Evolutionary conservation across 2,329 filamentous ascomycete species (phyloP), one percentile per base, ranked within the genome.

Genomic region (Aspergillus sp.): DNA sequence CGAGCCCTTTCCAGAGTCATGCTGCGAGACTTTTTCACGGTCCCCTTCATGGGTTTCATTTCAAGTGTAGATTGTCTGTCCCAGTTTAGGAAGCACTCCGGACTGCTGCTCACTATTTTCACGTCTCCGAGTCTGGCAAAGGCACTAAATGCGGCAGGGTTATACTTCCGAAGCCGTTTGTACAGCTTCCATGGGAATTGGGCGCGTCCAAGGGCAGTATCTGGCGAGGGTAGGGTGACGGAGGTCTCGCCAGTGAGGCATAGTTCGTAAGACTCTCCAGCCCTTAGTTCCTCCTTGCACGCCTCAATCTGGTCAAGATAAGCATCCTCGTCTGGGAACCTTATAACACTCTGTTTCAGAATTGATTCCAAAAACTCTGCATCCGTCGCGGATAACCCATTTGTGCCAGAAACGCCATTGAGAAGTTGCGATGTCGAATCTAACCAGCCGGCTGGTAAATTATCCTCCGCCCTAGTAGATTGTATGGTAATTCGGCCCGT

Each of bases 21-120:
- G 1, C 81, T 82, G 0, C 83, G 80, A 0, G 85, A 86, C 70
- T 96, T 96, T 69, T 89, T 89, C n/a, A 97, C 92, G 0, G 94
- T 98, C 52, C 94, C 94, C 80, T 98, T 98, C 87, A 98, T 98
- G 0, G 94, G 94, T 7, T 93, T 88, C 84, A 97, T 95, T 64
- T 81, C 77, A 2, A 81, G 68, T 5, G 72, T 75, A 1, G 76
- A 77, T 13, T 72, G 67, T 46, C 84, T 80, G 46, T 83, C 81
- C 86, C 87, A 91, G 59, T 86, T 87, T 17, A 98, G 85, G 73
- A 97, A 98, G 3, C 93, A 90, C 78, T 98, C 94, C 0, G 94
- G 94, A 4, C 92, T 96, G 70, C 89, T 91, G 76, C 90, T 91
- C 49, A 96, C 82, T 31, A 98, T 83, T 1, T 91, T 93, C 3